Evolutionary conservation across 2,329 filamentous ascomycete genomes (phyloP).

Genomic region (Fusarium fracticaudum): DNA sequence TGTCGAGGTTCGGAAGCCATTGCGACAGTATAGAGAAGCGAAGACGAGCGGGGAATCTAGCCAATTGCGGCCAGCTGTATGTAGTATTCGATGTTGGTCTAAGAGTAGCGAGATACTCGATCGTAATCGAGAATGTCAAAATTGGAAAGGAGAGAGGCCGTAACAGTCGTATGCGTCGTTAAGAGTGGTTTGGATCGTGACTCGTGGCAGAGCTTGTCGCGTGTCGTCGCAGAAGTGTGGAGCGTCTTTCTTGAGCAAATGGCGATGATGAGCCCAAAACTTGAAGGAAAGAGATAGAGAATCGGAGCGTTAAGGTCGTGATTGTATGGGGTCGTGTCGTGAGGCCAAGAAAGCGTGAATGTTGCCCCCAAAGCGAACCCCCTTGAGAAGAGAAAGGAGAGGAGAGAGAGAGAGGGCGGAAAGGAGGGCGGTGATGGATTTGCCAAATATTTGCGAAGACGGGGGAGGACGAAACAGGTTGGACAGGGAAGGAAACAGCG

Average conservation of each 20-base stretch:
- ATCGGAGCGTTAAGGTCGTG: slow-evolving; percentile 11
- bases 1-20: slow-evolving; percentile 57
- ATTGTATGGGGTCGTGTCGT: slow-evolving; percentile 25
- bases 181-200: slow-evolving; percentile 32
- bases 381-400: slow-evolving; percentile 21
- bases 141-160: slow-evolving; percentile 32
- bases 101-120: neutral
- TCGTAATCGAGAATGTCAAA: slow-evolving; percentile 2
- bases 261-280: slow-evolving; percentile 14
- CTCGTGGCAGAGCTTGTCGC: slow-evolving; percentile 34
- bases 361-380: slow-evolving; percentile 30
- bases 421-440: slow-evolving; percentile 28
- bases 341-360: slow-evolving; percentile 25
- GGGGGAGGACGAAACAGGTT: slow-evolving; percentile 10
- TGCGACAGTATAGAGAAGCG: slow-evolving; percentile 17
- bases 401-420: slow-evolving; percentile 9
- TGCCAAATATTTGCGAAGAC: slow-evolving; percentile 32
- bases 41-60: neutral
- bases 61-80: slow-evolving; percentile 2
- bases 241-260: slow-evolving; percentile 24
- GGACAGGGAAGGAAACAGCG: slow-evolving; percentile 19
- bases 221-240: slow-evolving; percentile 38
- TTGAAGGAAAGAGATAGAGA: slow-evolving; percentile 13
- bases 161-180: slow-evolving; percentile 45
- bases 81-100: slow-evolving; percentile 6